Evolutionary conservation across 495 filamentous ascomycete species (phyloP).

Genomic region (Viridothelium virens): DNA sequence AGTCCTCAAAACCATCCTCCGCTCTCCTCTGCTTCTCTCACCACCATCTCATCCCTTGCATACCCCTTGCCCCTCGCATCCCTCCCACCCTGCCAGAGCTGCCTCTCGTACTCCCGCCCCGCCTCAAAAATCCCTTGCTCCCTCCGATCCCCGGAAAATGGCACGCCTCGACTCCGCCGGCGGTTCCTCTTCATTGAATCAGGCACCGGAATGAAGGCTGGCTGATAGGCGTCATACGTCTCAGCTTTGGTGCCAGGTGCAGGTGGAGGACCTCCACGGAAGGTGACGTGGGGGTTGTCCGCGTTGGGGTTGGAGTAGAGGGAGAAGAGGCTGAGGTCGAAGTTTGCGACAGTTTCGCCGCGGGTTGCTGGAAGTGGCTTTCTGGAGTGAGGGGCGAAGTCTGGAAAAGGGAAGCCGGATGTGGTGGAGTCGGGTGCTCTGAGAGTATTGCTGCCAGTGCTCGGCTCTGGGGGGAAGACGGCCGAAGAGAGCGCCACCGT

Average conservation of each 20-base stretch:
- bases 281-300: neutral
- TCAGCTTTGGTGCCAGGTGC: neutral
- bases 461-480: neutral
- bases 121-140: neutral
- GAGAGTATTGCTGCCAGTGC: too few relatives aligned
- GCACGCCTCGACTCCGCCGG: neutral
- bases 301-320: neutral
- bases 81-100: neutral
- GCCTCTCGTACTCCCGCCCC: neutral
- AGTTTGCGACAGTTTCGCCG: neutral
- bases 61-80: neutral
- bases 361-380: neutral
- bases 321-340: neutral
- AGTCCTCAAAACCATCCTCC: neutral
- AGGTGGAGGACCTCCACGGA: too few relatives aligned
- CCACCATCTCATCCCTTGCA: neutral
- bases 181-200: neutral
- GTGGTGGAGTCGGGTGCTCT: neutral
- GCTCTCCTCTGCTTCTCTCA: neutral
- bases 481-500: neutral
- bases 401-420: neutral
- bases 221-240: constrained; percentile 9
- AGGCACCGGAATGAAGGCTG: neutral
- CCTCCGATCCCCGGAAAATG: neutral
- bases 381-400: neutral